These are phyloP conservation scores for Spiraea crenata DNA, from an alignment of 331 rosid species.

Conservation along the genomic window DNA sequence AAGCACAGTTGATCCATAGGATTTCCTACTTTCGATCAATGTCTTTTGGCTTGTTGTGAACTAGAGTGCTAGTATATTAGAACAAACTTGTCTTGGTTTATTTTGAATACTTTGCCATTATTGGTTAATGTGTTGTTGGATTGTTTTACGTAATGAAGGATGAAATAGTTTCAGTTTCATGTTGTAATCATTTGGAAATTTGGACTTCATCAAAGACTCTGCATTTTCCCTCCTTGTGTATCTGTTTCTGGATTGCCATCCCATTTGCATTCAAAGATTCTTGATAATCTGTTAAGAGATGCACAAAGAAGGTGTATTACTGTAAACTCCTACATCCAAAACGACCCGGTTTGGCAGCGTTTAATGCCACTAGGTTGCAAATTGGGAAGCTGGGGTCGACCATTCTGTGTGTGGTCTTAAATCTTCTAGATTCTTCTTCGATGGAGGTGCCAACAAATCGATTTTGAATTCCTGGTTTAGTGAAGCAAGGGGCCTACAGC, in stretches of 20 bases:
- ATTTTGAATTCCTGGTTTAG: background rate
- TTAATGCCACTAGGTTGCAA: too few relatives aligned
- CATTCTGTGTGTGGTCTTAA: slow-evolving; percentile 5
- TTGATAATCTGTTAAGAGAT: background rate
- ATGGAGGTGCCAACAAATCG: background rate
- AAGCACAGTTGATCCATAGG: slow-evolving; percentile 41
- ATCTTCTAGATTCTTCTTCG: background rate
- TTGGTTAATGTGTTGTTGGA: background rate
- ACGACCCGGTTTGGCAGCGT: too few relatives aligned
- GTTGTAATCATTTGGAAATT: slow-evolving; percentile 3
- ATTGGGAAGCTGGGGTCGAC: background rate
- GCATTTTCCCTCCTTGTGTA: background rate
- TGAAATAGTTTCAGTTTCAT: slow-evolving; percentile 1
- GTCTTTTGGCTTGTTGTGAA: slow-evolving; percentile 8
- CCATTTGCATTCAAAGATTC: background rate
- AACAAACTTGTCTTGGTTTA: slow-evolving; percentile 9
- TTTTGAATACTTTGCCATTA: slow-evolving; percentile 2
- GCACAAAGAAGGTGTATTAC: too few relatives aligned
- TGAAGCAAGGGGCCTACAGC: slow-evolving; percentile 7
- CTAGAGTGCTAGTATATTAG: slow-evolving; percentile 8
- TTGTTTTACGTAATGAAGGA: slow-evolving; percentile 2
- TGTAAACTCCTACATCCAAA: too few relatives aligned
- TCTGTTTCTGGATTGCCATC: background rate
- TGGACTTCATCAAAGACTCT: too few relatives aligned
- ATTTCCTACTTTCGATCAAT: background rate